Base-by-base conservation (phyloP, 2,329 filamentous ascomycete species). In the Penicillium frequentans region DNA sequence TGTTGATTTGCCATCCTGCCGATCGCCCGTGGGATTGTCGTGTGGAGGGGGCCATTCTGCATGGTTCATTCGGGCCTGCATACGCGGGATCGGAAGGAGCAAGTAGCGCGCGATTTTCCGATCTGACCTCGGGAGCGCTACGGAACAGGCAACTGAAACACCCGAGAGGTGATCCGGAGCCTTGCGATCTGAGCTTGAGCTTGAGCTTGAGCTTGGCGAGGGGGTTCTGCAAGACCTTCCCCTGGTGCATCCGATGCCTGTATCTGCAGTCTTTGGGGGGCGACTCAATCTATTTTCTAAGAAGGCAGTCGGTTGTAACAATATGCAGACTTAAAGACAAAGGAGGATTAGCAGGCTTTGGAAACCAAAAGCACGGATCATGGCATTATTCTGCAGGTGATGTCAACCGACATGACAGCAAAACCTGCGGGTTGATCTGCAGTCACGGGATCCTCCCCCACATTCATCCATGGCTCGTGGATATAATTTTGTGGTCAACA, bases 401-500 rank as follows among this genome's bases (percentile, higher is more conserved):
- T 58, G 57, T 62, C 60, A 62, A 58, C 33, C 43, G 19, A 33
- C 44, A 35, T 49, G 49, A 50, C 39, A 10, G 16, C 35, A 46
- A 57, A 60, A 35, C 33, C 29, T 53, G 19, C 23, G 24, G 14
- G n/a, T 50, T 11, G 48, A 50, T 50, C 35, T 42, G 35, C 24
- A 50, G 48, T 63, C 63, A 60, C 61, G 61, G 64, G 61, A 64
- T 56, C 43, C 8, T 42, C 24, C 48, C 45, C 33, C 57, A 37
- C 43, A 21, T 39, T 24, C 13, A 14, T 48, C 44, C 45, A 49
- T 52, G 31, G 26, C 13, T 52, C 27, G n/a, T 10, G 11, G 39
- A 42, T 42, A 16, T 50, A 19, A 23, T 7, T 50, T 10, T 37
- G 10, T 31, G n/a, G 9, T 33, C 39, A 11, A 42, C n/a, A 5